These are phyloP conservation scores for Diphasiastrum complanatum DNA, from an alignment of 83 land plant genomes.

Conservation along the genomic window DNA sequence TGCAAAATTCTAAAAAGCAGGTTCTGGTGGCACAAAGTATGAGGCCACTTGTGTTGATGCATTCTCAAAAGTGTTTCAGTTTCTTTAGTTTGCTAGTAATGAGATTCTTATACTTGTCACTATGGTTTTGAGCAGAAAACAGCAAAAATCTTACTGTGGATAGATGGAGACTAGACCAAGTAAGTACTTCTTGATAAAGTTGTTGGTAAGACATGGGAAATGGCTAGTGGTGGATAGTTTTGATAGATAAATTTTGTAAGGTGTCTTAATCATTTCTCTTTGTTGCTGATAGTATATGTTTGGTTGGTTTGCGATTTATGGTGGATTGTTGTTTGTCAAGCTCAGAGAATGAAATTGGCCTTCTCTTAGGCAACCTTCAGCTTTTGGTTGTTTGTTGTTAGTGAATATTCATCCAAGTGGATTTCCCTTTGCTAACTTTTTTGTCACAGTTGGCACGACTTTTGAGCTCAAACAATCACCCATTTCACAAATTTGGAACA, in stretches of 20 bases:
- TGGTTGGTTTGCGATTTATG: too few species aligned
- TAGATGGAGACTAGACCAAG: constrained; percentile 86
- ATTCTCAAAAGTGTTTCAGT: background rate
- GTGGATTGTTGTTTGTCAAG: too few species aligned
- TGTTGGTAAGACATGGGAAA: background rate
- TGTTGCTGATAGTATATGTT: too few species aligned
- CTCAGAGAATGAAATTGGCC: background rate
- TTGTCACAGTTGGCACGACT: constrained; percentile 63
- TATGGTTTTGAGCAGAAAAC: constrained; percentile 53
- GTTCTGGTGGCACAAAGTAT: too few species aligned
- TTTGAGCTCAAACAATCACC: constrained; percentile 53
- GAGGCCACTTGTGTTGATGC: background rate
- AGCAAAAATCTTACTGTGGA: constrained; percentile 79
- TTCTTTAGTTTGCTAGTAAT: constrained; percentile 1
- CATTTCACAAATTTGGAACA: constrained; percentile 88
- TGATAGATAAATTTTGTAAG: too few species aligned
- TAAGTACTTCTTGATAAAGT: constrained; percentile 17
- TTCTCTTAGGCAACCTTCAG: background rate
- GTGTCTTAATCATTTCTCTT: too few species aligned
- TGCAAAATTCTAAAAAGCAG: too few species aligned
- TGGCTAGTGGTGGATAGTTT: background rate
- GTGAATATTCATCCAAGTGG: constrained; percentile 1
- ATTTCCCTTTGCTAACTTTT: constrained; percentile 3
- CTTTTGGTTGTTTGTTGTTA: background rate
- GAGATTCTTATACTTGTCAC: constrained; percentile 5